Evolutionary conservation across 2,329 filamentous ascomycete genomes (phyloP).

Genomic region (Leptosphaerulina australis): DNA sequence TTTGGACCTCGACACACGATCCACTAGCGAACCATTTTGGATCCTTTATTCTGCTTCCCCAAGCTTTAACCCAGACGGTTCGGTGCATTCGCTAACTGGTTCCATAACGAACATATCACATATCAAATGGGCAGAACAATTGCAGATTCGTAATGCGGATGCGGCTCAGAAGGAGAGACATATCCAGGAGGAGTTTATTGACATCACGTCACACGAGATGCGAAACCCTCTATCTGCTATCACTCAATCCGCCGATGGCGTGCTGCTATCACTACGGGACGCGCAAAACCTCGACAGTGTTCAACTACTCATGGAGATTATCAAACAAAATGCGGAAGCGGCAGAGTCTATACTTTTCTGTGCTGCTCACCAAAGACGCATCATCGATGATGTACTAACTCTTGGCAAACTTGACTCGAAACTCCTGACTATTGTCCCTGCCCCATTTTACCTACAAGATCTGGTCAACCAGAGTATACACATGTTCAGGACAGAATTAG

Average conservation of each 20-base stretch:
- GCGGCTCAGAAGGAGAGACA: slow-evolving; percentile 19
- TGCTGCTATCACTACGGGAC: slow-evolving; percentile 17
- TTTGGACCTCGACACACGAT: not conserved
- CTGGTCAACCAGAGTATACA: slow-evolving; percentile 28
- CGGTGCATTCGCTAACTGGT: slow-evolving; percentile 25
- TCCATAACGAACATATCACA: slow-evolving; percentile 43
- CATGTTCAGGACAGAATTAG: slow-evolving; percentile 36
- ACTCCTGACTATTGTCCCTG: slow-evolving; percentile 28
- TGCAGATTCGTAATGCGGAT: slow-evolving; percentile 25
- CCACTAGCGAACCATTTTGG: slow-evolving; percentile 9
- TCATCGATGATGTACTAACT: slow-evolving; percentile 33
- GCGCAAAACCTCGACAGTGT: slow-evolving; percentile 21
- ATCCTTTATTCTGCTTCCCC: slow-evolving; percentile 13
- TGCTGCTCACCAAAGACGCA: slow-evolving; percentile 37
- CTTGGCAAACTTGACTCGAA: slow-evolving; percentile 31
- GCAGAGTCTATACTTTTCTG: slow-evolving; percentile 36
- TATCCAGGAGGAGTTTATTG: slow-evolving; percentile 35
- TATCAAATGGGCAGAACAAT: slow-evolving; percentile 42
- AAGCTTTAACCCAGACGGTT: not conserved
- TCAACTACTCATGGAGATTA: slow-evolving; percentile 17
- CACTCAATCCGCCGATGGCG: slow-evolving; percentile 33
- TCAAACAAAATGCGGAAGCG: slow-evolving; percentile 24
- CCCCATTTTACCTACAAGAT: slow-evolving; percentile 14
- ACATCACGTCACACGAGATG: slow-evolving; percentile 38
- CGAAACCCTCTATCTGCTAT: slow-evolving; percentile 39